phyloP scores from a whole-genome alignment of 2,329 filamentous ascomycete genomes.

The Teratosphaeria zuluensis region DNA sequence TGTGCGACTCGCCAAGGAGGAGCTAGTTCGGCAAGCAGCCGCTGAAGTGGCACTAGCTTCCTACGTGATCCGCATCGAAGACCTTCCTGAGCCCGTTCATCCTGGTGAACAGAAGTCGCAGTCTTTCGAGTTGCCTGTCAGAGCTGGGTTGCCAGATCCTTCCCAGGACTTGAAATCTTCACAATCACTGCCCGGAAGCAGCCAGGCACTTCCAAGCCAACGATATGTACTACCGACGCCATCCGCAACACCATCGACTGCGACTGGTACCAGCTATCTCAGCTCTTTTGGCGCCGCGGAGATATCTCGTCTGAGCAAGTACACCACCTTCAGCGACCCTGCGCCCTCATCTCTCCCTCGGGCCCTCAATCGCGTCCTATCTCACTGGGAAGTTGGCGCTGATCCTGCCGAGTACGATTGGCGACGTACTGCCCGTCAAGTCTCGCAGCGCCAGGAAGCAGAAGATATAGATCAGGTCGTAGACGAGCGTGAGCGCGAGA shows the following conservation, averaged over 20 bases:
- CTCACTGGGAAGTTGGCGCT: constrained; percentile 32
- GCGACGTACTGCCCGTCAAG: constrained; percentile 23
- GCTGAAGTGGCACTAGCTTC: constrained; percentile 30
- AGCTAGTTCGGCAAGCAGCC: constrained; percentile 20
- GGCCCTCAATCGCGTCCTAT: constrained; percentile 27
- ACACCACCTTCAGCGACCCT: constrained; percentile 26
- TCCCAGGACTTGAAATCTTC: constrained; percentile 1
- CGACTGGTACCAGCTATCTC: constrained; percentile 15
- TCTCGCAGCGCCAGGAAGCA: constrained; percentile 17
- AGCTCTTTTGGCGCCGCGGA: constrained; percentile 19
- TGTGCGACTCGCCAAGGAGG: constrained; percentile 23
- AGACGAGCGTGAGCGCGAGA: constrained; percentile 28
- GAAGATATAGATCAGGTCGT: constrained; percentile 23
- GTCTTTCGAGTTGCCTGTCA: constrained; percentile 10
- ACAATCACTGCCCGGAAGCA: constrained; percentile 1
- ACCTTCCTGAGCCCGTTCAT: background rate
- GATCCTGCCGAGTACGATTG: constrained; percentile 34
- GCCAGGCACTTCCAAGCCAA: background rate
- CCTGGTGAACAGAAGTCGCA: constrained; percentile 4
- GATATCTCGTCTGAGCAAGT: constrained; percentile 26
- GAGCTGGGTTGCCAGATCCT: background rate
- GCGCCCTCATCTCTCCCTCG: constrained; percentile 18
- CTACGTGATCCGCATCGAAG: constrained; percentile 8
- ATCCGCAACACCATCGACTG: constrained; percentile 22
- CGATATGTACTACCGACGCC: constrained; percentile 19